phyloP scores from a whole-genome alignment of 352 stramenopile species.

The Globisporangium iwayamae region DNA sequence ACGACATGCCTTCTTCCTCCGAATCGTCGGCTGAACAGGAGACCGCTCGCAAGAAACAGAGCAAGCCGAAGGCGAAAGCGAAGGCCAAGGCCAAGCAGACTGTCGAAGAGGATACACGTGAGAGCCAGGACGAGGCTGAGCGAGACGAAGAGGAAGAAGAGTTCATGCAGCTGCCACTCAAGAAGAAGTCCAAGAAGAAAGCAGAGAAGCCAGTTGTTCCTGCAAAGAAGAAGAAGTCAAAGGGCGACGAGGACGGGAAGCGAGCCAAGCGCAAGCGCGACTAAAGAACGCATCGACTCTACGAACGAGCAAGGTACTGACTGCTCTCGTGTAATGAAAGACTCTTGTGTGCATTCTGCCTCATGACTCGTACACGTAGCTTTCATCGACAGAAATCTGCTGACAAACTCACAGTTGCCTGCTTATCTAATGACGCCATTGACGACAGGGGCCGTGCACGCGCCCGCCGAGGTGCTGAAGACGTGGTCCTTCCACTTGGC shows the following conservation, averaged over 20 bases:
- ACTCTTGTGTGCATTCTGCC: slow-evolving; percentile 1
- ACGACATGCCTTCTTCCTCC: slow-evolving; percentile 13
- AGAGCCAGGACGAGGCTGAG: slow-evolving; percentile 11
- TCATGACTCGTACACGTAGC: not conserved
- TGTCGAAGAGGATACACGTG: not conserved
- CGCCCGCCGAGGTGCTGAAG: slow-evolving; percentile 67
- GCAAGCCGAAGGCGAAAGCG: slow-evolving; percentile 13
- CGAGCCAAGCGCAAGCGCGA: slow-evolving; percentile 40
- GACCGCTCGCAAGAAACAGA: slow-evolving; percentile 20
- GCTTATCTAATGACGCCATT: slow-evolving; percentile 81
- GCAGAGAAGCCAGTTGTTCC: slow-evolving; percentile 13
- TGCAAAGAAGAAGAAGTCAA: slow-evolving; percentile 8
- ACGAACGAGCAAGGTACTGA: not conserved
- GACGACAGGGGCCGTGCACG: slow-evolving; percentile 64
- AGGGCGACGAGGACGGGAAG: not conserved
- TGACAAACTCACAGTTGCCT: not conserved
- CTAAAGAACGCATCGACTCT: not conserved
- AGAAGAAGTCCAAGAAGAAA: slow-evolving; percentile 39
- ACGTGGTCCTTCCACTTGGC: slow-evolving; percentile 83
- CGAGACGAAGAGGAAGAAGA: slow-evolving; percentile 22
- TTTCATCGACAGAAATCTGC: not conserved
- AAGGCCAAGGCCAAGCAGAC: not conserved
- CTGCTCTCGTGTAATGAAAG: slow-evolving; percentile 12
- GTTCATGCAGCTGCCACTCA: slow-evolving; percentile 38
- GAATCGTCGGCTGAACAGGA: slow-evolving; percentile 22